Conservation (phyloP, 768 basidiomycete genomes). For the Amanita polypyramis region DNA sequence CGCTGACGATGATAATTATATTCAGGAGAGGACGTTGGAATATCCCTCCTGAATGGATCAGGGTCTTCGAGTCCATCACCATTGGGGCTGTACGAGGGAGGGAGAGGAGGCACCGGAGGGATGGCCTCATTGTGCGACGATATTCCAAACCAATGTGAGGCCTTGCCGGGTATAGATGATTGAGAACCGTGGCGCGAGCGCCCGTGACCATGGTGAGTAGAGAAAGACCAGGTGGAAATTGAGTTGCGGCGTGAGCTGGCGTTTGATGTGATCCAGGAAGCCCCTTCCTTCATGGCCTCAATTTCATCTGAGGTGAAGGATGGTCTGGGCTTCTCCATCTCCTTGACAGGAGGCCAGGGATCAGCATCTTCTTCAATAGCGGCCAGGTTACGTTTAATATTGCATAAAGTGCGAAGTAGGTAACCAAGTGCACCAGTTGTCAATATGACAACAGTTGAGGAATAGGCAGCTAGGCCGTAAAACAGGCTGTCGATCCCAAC, state of each 20-base stretch:
- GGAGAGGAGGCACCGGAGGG: slow-evolving; percentile 64
- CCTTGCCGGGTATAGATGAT: slow-evolving; percentile 40
- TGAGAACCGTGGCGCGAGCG: slow-evolving; percentile 22
- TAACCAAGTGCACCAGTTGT: slow-evolving; percentile 12
- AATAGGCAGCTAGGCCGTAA: slow-evolving; percentile 50
- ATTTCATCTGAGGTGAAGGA: slow-evolving; percentile 67
- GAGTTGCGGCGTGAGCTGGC: slow-evolving; percentile 46
- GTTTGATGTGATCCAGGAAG: slow-evolving; percentile 73
- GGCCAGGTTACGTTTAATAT: slow-evolving; percentile 56
- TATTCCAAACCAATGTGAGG: slow-evolving; percentile 53
- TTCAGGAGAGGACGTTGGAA: slow-evolving; percentile 26
- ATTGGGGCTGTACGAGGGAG: slow-evolving; percentile 40
- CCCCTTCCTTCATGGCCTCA: slow-evolving; percentile 62
- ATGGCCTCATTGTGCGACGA: slow-evolving; percentile 34
- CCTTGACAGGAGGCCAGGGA: slow-evolving; percentile 49
- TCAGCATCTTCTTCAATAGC: slow-evolving; percentile 39
- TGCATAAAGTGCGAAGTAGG: slow-evolving; percentile 26
- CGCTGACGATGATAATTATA: slow-evolving; percentile 30
- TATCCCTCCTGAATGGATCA: slow-evolving; percentile 56
- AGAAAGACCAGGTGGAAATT: slow-evolving; percentile 63
- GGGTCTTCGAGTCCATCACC: slow-evolving; percentile 30
- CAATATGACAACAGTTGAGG: slow-evolving; percentile 33
- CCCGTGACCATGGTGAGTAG: slow-evolving; percentile 36
- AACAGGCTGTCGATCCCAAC: slow-evolving; percentile 46
- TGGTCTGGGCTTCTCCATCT: slow-evolving; percentile 42